Conservation (phyloP, 2,329 filamentous ascomycete species). For the Tolypocladium cylindrosporum region DNA sequence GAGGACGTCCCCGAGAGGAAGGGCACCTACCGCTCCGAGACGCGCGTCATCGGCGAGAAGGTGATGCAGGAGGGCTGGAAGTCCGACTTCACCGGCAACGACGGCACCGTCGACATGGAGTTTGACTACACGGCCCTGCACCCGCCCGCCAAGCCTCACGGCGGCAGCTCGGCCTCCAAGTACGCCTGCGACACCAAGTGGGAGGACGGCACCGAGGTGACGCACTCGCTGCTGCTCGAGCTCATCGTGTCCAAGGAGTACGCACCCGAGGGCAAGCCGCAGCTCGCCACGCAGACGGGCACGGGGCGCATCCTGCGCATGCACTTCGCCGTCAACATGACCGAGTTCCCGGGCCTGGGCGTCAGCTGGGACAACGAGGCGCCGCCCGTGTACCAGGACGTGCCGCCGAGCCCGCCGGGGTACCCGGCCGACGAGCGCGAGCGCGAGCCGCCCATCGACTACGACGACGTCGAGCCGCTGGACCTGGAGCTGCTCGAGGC, state of each 20-base stretch:
- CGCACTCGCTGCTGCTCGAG: slow-evolving; percentile 81
- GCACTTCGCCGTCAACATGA: slow-evolving; percentile 77
- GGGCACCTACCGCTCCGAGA: slow-evolving; percentile 63
- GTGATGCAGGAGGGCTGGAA: slow-evolving; percentile 89
- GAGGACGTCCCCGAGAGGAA: slow-evolving; percentile 36
- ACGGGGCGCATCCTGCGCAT: slow-evolving; percentile 85
- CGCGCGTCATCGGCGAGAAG: slow-evolving; percentile 67
- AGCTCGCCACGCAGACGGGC: slow-evolving; percentile 72
- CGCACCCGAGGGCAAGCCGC: slow-evolving; percentile 56
- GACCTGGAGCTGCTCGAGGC: slow-evolving; percentile 24
- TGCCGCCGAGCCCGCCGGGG: slow-evolving; percentile 73
- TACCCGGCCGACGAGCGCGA: slow-evolving; percentile 33
- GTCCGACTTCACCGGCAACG: slow-evolving; percentile 44
- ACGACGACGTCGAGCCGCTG: slow-evolving; percentile 24
- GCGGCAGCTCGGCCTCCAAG: slow-evolving; percentile 26
- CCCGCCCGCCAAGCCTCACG: slow-evolving; percentile 28
- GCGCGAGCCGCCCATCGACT: slow-evolving; percentile 22
- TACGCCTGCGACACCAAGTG: slow-evolving; percentile 72
- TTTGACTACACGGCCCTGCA: slow-evolving; percentile 22
- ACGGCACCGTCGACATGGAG: slow-evolving; percentile 49
- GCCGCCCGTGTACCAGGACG: slow-evolving; percentile 87
- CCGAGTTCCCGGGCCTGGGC: slow-evolving; percentile 74
- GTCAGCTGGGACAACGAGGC: slow-evolving; percentile 97
- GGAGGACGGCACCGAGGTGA: slow-evolving; percentile 64
- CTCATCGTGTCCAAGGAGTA: slow-evolving; percentile 92